Percentiles rank a stretch among this genome's conserved stretches.
Evolutionary conservation across 805 yeast genomes (phyloP).

Genomic region (Saccharomycopsis guyanensis): DNA sequence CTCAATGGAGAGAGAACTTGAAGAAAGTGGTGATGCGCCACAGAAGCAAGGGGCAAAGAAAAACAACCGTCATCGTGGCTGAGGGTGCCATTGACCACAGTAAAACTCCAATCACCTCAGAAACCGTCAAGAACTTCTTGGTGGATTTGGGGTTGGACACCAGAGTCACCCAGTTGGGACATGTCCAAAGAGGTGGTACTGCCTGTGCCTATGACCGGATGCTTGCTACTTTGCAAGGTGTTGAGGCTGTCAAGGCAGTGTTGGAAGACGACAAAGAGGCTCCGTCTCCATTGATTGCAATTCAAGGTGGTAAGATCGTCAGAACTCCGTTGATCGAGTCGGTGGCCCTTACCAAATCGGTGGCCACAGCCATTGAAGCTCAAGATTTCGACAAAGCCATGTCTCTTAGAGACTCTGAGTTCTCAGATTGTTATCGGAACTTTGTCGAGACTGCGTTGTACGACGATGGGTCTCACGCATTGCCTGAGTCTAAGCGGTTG

Average conservation of each 20-base stretch:
- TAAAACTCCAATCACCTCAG: constrained; percentile 56
- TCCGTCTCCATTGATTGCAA: constrained; percentile 92
- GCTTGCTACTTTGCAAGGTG: constrained; percentile 74
- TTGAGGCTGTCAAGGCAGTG: constrained; percentile 72
- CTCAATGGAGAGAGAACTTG: constrained; percentile 63
- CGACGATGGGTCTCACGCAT: constrained; percentile 51
- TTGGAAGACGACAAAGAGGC: constrained; percentile 77
- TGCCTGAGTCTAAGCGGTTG: constrained; percentile 52
- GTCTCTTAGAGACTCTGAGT: constrained; percentile 78
- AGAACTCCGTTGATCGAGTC: constrained; percentile 86
- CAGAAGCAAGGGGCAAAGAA: constrained; percentile 64
- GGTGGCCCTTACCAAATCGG: constrained; percentile 78
- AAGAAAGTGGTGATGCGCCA: constrained; percentile 56
- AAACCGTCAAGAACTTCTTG: constrained; percentile 57
- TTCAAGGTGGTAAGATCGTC: constrained; percentile 78
- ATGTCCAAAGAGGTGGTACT: constrained; percentile 78
- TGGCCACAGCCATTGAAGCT: constrained; percentile 75
- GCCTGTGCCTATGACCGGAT: constrained; percentile 70
- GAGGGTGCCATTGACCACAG: constrained; percentile 76
- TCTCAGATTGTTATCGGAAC: constrained; percentile 67
- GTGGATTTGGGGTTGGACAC: constrained; percentile 68
- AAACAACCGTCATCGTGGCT: constrained; percentile 73
- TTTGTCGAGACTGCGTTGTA: constrained; percentile 62
- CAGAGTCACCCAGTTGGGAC: constrained; percentile 70
- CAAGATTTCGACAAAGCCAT: constrained; percentile 85